Conservation (phyloP, 1,284 basidiomycete species). For the Cutaneotrichosporon cyanovorans region DNA sequence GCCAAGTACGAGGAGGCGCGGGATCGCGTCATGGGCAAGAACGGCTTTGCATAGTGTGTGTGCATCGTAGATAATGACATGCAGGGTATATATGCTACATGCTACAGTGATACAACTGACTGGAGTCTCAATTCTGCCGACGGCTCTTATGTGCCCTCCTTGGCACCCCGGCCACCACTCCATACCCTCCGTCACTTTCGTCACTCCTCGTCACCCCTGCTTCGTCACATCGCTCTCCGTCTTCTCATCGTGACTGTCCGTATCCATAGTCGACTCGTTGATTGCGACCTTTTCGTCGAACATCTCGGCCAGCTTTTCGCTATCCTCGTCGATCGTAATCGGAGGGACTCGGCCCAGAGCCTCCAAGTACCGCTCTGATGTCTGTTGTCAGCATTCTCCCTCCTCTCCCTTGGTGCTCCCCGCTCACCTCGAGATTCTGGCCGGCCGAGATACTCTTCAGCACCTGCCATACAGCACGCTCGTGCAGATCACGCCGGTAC, state of each 20-base stretch:
- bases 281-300: background rate
- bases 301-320: background rate
- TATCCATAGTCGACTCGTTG: too few species aligned
- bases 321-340: constrained; percentile 8
- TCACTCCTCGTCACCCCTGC: too few species aligned
- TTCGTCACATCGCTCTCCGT: too few species aligned
- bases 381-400: constrained; percentile 10
- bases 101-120: too few species aligned
- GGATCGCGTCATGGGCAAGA: constrained; percentile 55
- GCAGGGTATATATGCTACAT: constrained; percentile 5
- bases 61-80: background rate
- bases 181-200: too few species aligned
- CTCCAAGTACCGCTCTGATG: constrained; percentile 33
- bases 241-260: too few species aligned
- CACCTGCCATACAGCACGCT: constrained; percentile 37
- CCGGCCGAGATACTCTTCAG: constrained; percentile 42
- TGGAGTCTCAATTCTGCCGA: too few species aligned
- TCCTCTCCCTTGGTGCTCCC: too few species aligned
- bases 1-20: constrained; percentile 71
- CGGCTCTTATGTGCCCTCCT: too few species aligned
- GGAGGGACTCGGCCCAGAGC: constrained; percentile 27
- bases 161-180: too few species aligned
- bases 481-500: constrained; percentile 66
- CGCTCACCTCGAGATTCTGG: constrained; percentile 37
- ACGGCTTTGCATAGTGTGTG: constrained; percentile 23